phyloP scores from a whole-genome alignment of 768 basidiomycete species.

The Boletus rubropictus region DNA sequence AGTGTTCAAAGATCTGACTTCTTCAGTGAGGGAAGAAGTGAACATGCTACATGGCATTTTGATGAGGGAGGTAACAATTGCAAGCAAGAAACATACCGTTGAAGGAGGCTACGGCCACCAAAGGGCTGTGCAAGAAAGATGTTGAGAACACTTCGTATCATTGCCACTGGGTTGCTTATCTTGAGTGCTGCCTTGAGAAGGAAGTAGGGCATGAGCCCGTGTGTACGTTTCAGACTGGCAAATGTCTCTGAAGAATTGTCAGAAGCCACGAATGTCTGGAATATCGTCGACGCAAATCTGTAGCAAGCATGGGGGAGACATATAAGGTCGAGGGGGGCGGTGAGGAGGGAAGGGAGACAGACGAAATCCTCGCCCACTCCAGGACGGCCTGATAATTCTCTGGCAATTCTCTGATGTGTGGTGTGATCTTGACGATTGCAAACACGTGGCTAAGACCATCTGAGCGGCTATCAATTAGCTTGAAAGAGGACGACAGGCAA shows the following conservation, averaged over 20 bases:
- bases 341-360: slow-evolving; percentile 31
- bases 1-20: slow-evolving; percentile 76
- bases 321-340: slow-evolving; percentile 4
- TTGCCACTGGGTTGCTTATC: slow-evolving; percentile 92
- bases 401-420: slow-evolving; percentile 72
- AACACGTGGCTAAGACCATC: slow-evolving; percentile 91
- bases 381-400: slow-evolving; percentile 81
- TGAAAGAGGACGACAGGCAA: background rate
- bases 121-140: slow-evolving; percentile 97
- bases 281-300: slow-evolving; percentile 93
- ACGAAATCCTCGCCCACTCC: slow-evolving; percentile 98
- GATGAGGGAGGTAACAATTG: background rate
- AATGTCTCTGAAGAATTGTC: slow-evolving; percentile 90
- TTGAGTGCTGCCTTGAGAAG: slow-evolving; percentile 87
- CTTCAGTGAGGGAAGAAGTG: slow-evolving; percentile 85
- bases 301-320: slow-evolving; percentile 1
- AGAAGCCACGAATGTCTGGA: slow-evolving; percentile 89
- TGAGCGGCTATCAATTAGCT: slow-evolving; percentile 26
- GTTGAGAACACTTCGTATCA: slow-evolving; percentile 91
- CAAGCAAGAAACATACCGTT: slow-evolving; percentile 49
- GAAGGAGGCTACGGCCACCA: slow-evolving; percentile 85
- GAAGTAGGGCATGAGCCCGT: slow-evolving; percentile 97
- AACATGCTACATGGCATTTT: slow-evolving; percentile 67
- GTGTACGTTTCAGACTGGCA: slow-evolving; percentile 81
- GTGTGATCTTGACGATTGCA: slow-evolving; percentile 75